Base-by-base conservation (phyloP, 2,329 filamentous ascomycete species). In the Botryotinia calthae region DNA sequence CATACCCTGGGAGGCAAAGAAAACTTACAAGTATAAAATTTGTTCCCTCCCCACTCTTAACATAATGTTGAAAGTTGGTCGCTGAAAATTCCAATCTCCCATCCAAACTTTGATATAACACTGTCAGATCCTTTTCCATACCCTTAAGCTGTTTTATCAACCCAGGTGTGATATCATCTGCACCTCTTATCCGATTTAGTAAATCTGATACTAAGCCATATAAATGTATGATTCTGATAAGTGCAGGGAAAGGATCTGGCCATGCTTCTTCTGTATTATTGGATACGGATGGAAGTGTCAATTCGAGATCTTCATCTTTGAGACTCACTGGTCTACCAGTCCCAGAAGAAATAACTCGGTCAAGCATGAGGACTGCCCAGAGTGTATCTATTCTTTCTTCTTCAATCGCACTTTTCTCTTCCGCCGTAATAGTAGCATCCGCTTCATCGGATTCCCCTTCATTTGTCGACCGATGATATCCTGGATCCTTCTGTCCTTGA, bases 341-440 rank as follows among this genome's bases (percentile, higher is more conserved):
- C 0, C 94, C 94, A 0, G 93, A 95, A 0, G 94, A 97, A 40
- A 97, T 95, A 74, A 95, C 91, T 31, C 94, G 87, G 78, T 97
- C 94, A 1, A 97, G 87, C 76, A 97, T 91, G 81, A 97, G 97
- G 18, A 97, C 91, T 6, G 93, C 91, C 94, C 94, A 97, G 76
- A 97, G 94, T 0, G 94, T 95, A 78, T 97, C 93, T 61, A 94
- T 90, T 25, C 93, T 88, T 79, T 97, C 94, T 75, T 94, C 89
- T 77, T 97, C 93, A 5, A 93, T 87, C 78, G 88, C 91, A 75
- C 84, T 86, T 81, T 70, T 70, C 87, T 90, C 89, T 1, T 82
- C 84, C 73, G 81, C 87, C 74, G 82, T 82, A 77, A 51, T 80
- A 63, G 76, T 37, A 22, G 77, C 74, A 71, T 80, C 74, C 54